These are phyloP conservation scores for Coffea canephora DNA, from an alignment of 257 asterid species.

Conservation along the genomic window DNA sequence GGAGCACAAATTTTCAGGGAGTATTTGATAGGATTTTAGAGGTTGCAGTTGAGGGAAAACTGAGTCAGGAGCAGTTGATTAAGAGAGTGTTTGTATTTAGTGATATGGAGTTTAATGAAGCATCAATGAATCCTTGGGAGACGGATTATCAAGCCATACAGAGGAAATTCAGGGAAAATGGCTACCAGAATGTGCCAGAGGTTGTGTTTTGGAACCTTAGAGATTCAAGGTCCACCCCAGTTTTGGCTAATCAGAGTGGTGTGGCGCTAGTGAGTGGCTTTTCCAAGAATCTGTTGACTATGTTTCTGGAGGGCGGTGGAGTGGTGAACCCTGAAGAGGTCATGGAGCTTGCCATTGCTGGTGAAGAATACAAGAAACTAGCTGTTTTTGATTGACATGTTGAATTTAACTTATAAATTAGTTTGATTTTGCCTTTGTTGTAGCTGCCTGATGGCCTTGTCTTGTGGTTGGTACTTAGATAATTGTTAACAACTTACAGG, in stretches of 20 bases:
- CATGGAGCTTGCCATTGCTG: constrained; percentile 53
- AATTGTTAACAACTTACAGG: too few relatives aligned
- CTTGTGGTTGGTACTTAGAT: not conserved
- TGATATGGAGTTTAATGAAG: constrained; percentile 57
- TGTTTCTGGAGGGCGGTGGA: constrained; percentile 55
- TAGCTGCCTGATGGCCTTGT: not conserved
- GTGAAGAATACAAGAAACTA: constrained; percentile 45
- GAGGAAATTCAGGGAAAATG: constrained; percentile 49
- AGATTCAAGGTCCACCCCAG: constrained; percentile 49
- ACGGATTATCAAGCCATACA: constrained; percentile 49
- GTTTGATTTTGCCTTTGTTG: not conserved
- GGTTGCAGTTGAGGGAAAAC: constrained; percentile 34
- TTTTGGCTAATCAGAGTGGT: constrained; percentile 43
- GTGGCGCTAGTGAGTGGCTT: constrained; percentile 61
- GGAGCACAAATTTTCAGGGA: constrained; percentile 44
- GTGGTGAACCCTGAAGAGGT: constrained; percentile 27
- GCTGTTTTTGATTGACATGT: constrained; percentile 37
- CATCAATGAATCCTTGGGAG: constrained; percentile 46
- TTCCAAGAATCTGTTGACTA: constrained; percentile 47
- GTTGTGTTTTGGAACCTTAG: constrained; percentile 69
- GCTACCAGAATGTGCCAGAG: constrained; percentile 46
- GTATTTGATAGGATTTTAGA: constrained; percentile 46
- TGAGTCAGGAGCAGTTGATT: constrained; percentile 40
- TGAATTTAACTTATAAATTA: too few relatives aligned
- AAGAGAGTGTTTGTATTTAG: constrained; percentile 53